Percentiles rank a stretch among this genome's conserved stretches.
Conservation (phyloP, 352 stramenopile species). For the Globisporangium echinulatum region DNA sequence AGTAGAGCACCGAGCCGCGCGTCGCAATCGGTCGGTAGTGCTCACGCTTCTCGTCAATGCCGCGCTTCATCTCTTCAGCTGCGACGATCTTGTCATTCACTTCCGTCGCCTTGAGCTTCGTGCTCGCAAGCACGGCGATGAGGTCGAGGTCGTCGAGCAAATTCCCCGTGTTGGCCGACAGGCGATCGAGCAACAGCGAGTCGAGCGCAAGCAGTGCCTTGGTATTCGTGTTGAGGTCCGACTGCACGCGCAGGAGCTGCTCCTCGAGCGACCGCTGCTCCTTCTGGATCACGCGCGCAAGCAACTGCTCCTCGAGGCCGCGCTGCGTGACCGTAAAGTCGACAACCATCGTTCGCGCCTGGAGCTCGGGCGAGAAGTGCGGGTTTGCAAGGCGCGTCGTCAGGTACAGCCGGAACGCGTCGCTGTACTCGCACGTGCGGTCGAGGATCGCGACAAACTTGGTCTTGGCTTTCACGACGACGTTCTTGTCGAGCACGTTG, state of each 20-base stretch:
- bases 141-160: slow-evolving; percentile 86
- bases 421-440: slow-evolving; percentile 55
- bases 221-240: slow-evolving; percentile 81
- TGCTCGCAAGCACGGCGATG: slow-evolving; percentile 79
- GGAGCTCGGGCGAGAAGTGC: slow-evolving; percentile 64
- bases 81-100: slow-evolving; percentile 89
- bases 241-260: slow-evolving; percentile 81
- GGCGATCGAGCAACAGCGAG: slow-evolving; percentile 73
- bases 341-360: slow-evolving; percentile 63
- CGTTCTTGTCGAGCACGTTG: slow-evolving; percentile 60
- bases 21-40: slow-evolving; percentile 88
- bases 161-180: slow-evolving; percentile 85
- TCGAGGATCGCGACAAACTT: slow-evolving; percentile 71
- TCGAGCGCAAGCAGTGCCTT: slow-evolving; percentile 85
- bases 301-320: slow-evolving; percentile 87
- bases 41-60: slow-evolving; percentile 90
- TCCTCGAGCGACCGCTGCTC: slow-evolving; percentile 89
- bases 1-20: slow-evolving; percentile 85
- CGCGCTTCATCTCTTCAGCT: slow-evolving; percentile 79
- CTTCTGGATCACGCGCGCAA: slow-evolving; percentile 89
- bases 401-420: slow-evolving; percentile 64
- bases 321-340: slow-evolving; percentile 91
- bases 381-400: slow-evolving; percentile 60
- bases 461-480: slow-evolving; percentile 50
- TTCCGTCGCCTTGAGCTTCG: slow-evolving; percentile 86